Evolutionary conservation across 148 eudicot genomes (phyloP).

Genomic region (Rhododendron simsii): DNA sequence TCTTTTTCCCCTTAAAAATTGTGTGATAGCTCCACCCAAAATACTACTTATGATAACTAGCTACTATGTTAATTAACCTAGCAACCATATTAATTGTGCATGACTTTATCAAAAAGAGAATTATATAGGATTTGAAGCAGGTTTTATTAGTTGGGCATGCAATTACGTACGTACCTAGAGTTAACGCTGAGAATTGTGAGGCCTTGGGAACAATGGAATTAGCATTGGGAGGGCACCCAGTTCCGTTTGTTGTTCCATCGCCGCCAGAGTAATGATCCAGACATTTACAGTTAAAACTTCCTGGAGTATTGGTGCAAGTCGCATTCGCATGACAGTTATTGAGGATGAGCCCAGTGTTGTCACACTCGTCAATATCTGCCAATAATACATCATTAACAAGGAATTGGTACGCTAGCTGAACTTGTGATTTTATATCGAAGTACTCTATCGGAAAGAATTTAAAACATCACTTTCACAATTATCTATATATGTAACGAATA

Average conservation of each 20-base stretch:
- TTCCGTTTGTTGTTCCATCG: conserved; percentile 15
- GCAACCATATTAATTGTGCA: too few relatives aligned
- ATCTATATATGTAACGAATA: too few relatives aligned
- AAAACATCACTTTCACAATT: too few relatives aligned
- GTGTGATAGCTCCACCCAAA: too few relatives aligned
- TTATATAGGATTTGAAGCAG: not conserved
- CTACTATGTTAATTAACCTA: not conserved
- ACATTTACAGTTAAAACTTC: conserved; percentile 17
- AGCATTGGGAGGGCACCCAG: conserved; percentile 10
- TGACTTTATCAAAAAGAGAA: not conserved
- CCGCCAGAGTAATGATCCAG: conserved; percentile 6
- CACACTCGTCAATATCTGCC: too few relatives aligned
- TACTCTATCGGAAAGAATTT: too few relatives aligned
- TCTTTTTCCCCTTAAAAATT: too few relatives aligned
- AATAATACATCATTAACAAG: too few relatives aligned
- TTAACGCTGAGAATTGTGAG: conserved; percentile 13
- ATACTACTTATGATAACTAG: too few relatives aligned
- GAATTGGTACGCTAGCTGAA: too few relatives aligned
- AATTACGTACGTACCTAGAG: conserved; percentile 12
- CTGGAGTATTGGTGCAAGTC: conserved; percentile 13
- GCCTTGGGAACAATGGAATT: not conserved
- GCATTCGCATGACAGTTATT: not conserved
- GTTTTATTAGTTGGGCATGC: not conserved
- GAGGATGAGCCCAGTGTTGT: not conserved
- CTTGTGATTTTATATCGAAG: too few relatives aligned